Evolutionary conservation across 306 rosid genomes (phyloP), one percentile per base, ranked within the genome.

Genomic region (Lathyrus oleraceus): DNA sequence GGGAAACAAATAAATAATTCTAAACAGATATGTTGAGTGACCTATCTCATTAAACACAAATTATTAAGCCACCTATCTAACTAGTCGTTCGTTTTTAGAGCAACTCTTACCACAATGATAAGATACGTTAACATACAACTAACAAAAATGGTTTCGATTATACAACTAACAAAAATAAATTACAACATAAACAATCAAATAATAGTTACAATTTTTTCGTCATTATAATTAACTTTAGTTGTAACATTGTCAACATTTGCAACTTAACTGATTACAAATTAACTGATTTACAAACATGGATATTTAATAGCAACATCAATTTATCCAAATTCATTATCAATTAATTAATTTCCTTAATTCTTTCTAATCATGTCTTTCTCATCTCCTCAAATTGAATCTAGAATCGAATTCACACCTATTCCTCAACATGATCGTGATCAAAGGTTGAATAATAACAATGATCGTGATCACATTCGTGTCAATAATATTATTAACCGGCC

Each of bases 341-440:
- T 14, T 32, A 20, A 35, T 53, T 36, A 17, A 53, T 32, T 52
- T 21, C 12, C 39, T 0, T 10, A 12, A 23, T 5, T 38, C 0
- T 23, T 20, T 10, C 8, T 16, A 72, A 51, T 1, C 1, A 78
- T 78, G 82, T 65, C 74, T 1, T 27, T 39, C 15, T 57, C 82
- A 58, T 20, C 70, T 5, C 60, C 74, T 48, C 74, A 59, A 66
- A 35, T 66, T 66, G 74, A 65, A 48, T 36, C 74, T 5, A 59
- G 25, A n/a, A 49, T 16, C 48, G 20, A 65, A 0, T 78, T 78
- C 44, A 58, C 78, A 4, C 65, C 70, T 36, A 38, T 78, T 1
- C 25, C 82, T 1, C 60, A 38, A 48, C 32, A 78, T 5, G 74
- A 78, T 1, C 39, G 57, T 14, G 71, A n/a, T 10, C n/a, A 54